phyloP scores from a whole-genome alignment of 1,284 basidiomycete genomes.

The Cystobasidium pallidum region DNA sequence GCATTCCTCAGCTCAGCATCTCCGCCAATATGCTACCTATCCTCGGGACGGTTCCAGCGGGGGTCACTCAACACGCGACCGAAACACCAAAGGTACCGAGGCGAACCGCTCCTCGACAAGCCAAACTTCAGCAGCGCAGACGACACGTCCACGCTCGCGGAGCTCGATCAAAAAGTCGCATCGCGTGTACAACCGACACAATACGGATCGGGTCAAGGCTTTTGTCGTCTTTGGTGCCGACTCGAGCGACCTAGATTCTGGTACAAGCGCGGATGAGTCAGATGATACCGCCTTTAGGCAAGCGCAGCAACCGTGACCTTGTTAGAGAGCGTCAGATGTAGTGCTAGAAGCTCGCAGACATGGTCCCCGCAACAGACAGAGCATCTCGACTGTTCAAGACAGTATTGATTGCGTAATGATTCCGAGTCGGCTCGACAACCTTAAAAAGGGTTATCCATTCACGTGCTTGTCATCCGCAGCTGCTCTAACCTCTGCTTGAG shows the following conservation, averaged over 20 bases:
- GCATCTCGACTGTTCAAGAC: neutral
- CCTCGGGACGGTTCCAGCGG: slow-evolving; percentile 8
- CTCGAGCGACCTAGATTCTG: slow-evolving; percentile 36
- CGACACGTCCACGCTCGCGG: neutral
- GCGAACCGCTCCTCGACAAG: neutral
- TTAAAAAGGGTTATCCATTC: neutral
- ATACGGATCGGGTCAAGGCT: slow-evolving; percentile 29
- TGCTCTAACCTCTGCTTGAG: slow-evolving; percentile 13
- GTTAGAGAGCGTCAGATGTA: neutral
- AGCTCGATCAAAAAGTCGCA: neutral
- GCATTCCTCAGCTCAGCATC: slow-evolving; percentile 25
- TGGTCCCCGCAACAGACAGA: neutral
- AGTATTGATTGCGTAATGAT: neutral
- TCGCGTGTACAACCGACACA: neutral
- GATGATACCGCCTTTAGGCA: neutral
- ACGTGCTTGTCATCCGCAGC: slow-evolving; percentile 17
- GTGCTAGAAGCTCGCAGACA: neutral
- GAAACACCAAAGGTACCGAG: neutral
- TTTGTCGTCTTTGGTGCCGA: slow-evolving; percentile 42
- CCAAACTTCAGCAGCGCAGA: neutral
- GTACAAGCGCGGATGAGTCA: slow-evolving; percentile 34
- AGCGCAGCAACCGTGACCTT: neutral
- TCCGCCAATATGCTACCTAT: slow-evolving; percentile 20
- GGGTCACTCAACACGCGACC: neutral
- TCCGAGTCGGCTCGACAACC: no score